Percentiles rank a stretch among this genome's conserved stretches.
phyloP scores from a whole-genome alignment of 78 protist genomes.

The Pigoraptor vietnamica region DNA sequence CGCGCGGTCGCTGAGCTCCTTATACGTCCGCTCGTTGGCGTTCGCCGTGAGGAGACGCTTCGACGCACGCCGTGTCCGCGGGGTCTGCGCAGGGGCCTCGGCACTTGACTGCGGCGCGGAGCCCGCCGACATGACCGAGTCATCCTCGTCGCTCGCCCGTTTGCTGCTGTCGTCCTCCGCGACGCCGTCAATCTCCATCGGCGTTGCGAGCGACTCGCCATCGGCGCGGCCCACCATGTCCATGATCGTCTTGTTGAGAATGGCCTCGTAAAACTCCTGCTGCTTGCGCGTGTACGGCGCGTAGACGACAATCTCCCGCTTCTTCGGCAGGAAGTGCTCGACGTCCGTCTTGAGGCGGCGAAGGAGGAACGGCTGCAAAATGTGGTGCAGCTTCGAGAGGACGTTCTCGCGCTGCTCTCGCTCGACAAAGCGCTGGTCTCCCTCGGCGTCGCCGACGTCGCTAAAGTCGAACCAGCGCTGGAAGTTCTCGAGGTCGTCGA shows the following conservation, averaged over 20 bases:
- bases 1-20: neutral
- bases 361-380: conserved; percentile 78
- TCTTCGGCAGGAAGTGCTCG: conserved; percentile 64
- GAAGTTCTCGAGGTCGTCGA: conserved; percentile 57
- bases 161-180: neutral
- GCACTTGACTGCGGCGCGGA: too few relatives aligned
- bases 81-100: neutral
- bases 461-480: conserved; percentile 80
- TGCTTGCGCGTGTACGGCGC: conserved; percentile 19
- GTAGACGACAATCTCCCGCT: conserved; percentile 53
- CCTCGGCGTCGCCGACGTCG: conserved; percentile 41
- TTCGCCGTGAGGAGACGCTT: neutral
- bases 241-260: neutral
- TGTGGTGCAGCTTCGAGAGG: conserved; percentile 17
- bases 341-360: conserved; percentile 78
- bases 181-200: neutral
- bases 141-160: neutral
- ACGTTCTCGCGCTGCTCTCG: conserved; percentile 34
- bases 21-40: neutral
- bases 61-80: neutral
- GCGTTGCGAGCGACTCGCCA: neutral
- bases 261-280: neutral
- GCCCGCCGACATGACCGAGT: neutral
- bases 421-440: conserved; percentile 61
- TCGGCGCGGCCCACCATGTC: neutral